A percentile compares a stretch with the other conserved stretches of the same genome.
These are phyloP conservation scores for Botryotinia globosa DNA, from an alignment of 2,329 filamentous ascomycete species.

Conservation along the genomic window DNA sequence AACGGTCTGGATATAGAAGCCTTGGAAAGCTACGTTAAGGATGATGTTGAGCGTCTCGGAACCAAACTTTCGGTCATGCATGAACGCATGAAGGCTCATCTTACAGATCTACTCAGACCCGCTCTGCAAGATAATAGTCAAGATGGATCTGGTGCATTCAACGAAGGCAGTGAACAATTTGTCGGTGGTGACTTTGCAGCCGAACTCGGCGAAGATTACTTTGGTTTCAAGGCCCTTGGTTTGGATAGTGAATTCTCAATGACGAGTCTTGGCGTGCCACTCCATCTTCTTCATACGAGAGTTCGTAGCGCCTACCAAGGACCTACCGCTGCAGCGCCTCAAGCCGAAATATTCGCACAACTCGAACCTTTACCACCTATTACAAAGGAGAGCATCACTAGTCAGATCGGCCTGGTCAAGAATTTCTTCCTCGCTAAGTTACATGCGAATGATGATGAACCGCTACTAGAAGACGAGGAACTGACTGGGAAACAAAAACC, in stretches of 20 bases:
- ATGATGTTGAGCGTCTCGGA: slow-evolving; percentile 85
- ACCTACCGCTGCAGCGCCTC: slow-evolving; percentile 56
- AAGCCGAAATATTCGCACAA: slow-evolving; percentile 55
- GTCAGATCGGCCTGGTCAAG: slow-evolving; percentile 82
- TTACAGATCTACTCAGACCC: slow-evolving; percentile 89
- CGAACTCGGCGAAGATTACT: slow-evolving; percentile 97
- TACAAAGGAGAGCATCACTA: slow-evolving; percentile 71
- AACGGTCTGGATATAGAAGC: slow-evolving; percentile 79
- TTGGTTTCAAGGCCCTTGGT: slow-evolving; percentile 93
- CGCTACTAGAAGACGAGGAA: slow-evolving; percentile 91
- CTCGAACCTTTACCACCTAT: slow-evolving; percentile 72
- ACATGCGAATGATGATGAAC: slow-evolving; percentile 76
- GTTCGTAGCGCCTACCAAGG: slow-evolving; percentile 81
- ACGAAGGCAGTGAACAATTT: slow-evolving; percentile 96
- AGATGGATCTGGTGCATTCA: slow-evolving; percentile 88
- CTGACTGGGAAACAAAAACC: slow-evolving; percentile 82
- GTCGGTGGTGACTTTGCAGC: slow-evolving; percentile 96
- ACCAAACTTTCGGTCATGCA: slow-evolving; percentile 80
- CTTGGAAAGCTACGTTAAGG: slow-evolving; percentile 83
- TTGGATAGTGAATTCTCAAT: slow-evolving; percentile 88
- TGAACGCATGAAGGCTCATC: slow-evolving; percentile 89
- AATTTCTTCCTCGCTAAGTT: slow-evolving; percentile 91
- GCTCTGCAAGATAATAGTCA: slow-evolving; percentile 76
- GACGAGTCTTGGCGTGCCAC: slow-evolving; percentile 82
- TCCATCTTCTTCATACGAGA: slow-evolving; percentile 89